Conservation (phyloP, 495 filamentous ascomycete genomes). For the Margaritispora aquatica region DNA sequence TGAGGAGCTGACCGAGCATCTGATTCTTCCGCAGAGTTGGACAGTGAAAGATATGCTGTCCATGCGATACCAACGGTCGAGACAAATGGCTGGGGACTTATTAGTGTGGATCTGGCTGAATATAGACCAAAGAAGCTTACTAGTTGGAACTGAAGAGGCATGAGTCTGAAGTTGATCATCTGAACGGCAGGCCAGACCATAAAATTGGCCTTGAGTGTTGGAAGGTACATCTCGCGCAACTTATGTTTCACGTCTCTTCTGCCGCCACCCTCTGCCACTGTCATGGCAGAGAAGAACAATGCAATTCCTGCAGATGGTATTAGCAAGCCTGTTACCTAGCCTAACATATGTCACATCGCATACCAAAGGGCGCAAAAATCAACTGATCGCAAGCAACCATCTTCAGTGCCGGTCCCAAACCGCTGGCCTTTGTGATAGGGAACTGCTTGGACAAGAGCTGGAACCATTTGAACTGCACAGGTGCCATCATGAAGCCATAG, state of each 20-base stretch:
- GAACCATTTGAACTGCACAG: slow-evolving; percentile 97
- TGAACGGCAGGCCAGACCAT: slow-evolving; percentile 95
- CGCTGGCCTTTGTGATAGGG: slow-evolving; percentile 72
- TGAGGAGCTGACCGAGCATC: slow-evolving; percentile 21
- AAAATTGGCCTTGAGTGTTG: slow-evolving; percentile 92
- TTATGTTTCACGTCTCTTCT: slow-evolving; percentile 73
- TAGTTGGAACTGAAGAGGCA: slow-evolving; percentile 95
- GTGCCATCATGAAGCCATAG: slow-evolving; percentile 94
- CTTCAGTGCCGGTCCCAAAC: slow-evolving; percentile 75
- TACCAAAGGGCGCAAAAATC: slow-evolving; percentile 89
- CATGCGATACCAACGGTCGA: slow-evolving; percentile 95
- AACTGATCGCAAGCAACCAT: slow-evolving; percentile 89
- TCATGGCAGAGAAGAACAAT: slow-evolving; percentile 95
- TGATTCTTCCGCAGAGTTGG: slow-evolving; percentile 76
- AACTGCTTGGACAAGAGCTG: slow-evolving; percentile 76
- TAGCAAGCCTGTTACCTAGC: slow-evolving; percentile 1
- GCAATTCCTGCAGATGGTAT: slow-evolving; percentile 54
- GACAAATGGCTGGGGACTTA: slow-evolving; percentile 80
- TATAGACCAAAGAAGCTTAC: slow-evolving; percentile 65
- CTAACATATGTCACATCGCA: slow-evolving; percentile 12
- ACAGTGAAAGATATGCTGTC: slow-evolving; percentile 97
- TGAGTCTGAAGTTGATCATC: slow-evolving; percentile 91
- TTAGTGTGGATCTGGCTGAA: too few species aligned
- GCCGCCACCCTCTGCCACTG: slow-evolving; percentile 88
- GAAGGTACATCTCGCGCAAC: slow-evolving; percentile 87